Evolutionary conservation across 441 rosid genomes (phyloP).

Genomic region (Flueggea neowawraea): DNA sequence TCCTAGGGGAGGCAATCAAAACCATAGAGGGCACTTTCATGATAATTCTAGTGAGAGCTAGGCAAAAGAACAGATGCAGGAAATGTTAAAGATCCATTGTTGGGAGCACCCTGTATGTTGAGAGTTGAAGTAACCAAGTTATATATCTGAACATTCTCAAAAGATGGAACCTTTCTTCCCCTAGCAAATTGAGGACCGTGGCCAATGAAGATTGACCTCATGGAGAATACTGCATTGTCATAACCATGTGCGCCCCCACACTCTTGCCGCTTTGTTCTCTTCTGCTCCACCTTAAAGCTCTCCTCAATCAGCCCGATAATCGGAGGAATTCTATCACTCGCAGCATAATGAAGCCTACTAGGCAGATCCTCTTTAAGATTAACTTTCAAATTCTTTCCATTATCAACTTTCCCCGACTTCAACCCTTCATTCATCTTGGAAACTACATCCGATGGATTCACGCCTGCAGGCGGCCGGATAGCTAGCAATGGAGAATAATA

Average conservation of each 20-base stretch:
- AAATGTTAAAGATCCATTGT: slow-evolving; percentile 66
- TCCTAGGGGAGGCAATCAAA: too few species aligned
- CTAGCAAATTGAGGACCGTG: slow-evolving; percentile 83
- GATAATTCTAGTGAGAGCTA: slow-evolving; percentile 3
- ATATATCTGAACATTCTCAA: slow-evolving; percentile 91
- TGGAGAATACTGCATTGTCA: slow-evolving; percentile 90
- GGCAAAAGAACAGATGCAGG: slow-evolving; percentile 44
- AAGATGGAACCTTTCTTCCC: slow-evolving; percentile 84
- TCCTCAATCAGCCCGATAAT: slow-evolving; percentile 77
- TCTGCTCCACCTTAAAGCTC: slow-evolving; percentile 73
- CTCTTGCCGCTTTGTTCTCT: slow-evolving; percentile 44
- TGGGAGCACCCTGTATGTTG: slow-evolving; percentile 61
- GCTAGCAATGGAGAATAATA: slow-evolving; percentile 65
- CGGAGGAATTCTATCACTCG: slow-evolving; percentile 71
- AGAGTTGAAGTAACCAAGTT: slow-evolving; percentile 77
- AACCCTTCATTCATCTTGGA: slow-evolving; percentile 79
- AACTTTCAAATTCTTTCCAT: slow-evolving; percentile 66
- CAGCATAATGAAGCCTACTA: slow-evolving; percentile 66
- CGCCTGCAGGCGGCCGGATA: slow-evolving; percentile 57
- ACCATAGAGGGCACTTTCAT: too few species aligned
- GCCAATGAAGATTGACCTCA: slow-evolving; percentile 88
- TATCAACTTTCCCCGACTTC: slow-evolving; percentile 66
- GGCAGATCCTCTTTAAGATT: slow-evolving; percentile 90
- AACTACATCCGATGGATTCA: slow-evolving; percentile 38
- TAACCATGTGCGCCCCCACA: slow-evolving; percentile 96